Evolutionary conservation across 208 protist genomes (phyloP).

Genomic region (Leishmania braziliensis): DNA sequence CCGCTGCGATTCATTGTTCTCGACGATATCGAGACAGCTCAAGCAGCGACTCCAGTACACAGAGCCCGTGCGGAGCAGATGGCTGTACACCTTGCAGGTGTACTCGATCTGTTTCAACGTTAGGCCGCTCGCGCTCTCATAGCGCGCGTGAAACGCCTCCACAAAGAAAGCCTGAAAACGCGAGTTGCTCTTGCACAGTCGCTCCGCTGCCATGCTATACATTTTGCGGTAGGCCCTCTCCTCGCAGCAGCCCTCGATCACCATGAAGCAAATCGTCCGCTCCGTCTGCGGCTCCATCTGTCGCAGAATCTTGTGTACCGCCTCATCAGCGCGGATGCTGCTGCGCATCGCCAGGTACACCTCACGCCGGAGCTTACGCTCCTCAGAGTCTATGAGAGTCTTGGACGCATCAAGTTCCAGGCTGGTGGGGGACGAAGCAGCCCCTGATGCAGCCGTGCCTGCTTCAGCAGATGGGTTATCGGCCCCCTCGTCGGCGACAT

Average conservation of each 20-base stretch:
- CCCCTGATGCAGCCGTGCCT: not conserved
- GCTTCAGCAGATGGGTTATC: not conserved
- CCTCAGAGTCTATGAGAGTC: constrained; percentile 54
- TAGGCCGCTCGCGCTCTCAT: constrained; percentile 91
- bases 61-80: constrained; percentile 95
- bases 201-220: constrained; percentile 96
- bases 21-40: constrained; percentile 64
- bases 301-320: constrained; percentile 98
- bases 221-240: constrained; percentile 96
- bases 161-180: constrained; percentile 91
- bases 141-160: constrained; percentile 90
- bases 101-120: constrained; percentile 98
- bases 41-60: constrained; percentile 93
- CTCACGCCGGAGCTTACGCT: constrained; percentile 91
- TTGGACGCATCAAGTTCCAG: constrained; percentile 33
- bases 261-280: constrained; percentile 94
- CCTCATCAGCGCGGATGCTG: constrained; percentile 97
- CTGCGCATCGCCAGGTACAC: constrained; percentile 99
- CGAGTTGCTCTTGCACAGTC: constrained; percentile 95
- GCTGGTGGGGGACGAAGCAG: not conserved
- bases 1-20: constrained; percentile 79
- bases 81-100: constrained; percentile 96
- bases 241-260: constrained; percentile 98
- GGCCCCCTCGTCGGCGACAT: constrained; percentile 10
- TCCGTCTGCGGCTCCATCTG: constrained; percentile 73